Evolutionary conservation across 306 rosid genomes (phyloP).

Genomic region (Dryas drummondii): DNA sequence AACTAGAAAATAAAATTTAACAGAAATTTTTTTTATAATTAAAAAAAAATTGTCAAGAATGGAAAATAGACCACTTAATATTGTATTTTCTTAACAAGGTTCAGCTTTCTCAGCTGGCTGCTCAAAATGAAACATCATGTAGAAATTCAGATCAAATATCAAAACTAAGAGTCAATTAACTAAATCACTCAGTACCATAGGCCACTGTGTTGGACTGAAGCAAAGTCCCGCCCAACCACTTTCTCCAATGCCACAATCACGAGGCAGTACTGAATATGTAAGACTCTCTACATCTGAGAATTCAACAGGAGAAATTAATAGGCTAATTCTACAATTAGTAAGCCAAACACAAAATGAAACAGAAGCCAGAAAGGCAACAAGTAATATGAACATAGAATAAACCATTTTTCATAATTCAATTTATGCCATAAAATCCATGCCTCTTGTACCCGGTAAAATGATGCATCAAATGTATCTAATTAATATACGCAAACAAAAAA

Average conservation of each 20-base stretch:
- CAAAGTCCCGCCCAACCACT: slow-evolving; percentile 91
- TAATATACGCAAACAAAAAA: neutral
- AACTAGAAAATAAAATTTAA: neutral
- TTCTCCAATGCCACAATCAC: slow-evolving; percentile 73
- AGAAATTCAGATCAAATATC: neutral
- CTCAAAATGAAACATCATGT: neutral
- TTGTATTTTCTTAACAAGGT: neutral
- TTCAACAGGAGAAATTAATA: slow-evolving; percentile 12
- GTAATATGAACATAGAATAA: neutral
- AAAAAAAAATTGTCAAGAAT: neutral
- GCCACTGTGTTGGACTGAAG: slow-evolving; percentile 78
- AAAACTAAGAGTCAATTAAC: neutral
- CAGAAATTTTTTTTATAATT: neutral
- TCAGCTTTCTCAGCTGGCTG: slow-evolving; percentile 1
- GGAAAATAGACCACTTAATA: neutral
- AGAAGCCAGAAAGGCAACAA: slow-evolving; percentile 11
- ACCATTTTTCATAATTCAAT: neutral
- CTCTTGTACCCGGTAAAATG: neutral
- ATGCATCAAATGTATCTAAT: neutral
- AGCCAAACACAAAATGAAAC: slow-evolving; percentile 1
- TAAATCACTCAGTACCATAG: slow-evolving; percentile 50
- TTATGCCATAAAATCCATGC: neutral
- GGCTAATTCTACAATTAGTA: slow-evolving; percentile 27
- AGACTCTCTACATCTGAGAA: slow-evolving; percentile 68
- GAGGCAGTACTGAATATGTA: slow-evolving; percentile 74